These are phyloP conservation scores for Cystobasidium pallidum DNA, from an alignment of 1,284 basidiomycete species.

Conservation along the genomic window DNA sequence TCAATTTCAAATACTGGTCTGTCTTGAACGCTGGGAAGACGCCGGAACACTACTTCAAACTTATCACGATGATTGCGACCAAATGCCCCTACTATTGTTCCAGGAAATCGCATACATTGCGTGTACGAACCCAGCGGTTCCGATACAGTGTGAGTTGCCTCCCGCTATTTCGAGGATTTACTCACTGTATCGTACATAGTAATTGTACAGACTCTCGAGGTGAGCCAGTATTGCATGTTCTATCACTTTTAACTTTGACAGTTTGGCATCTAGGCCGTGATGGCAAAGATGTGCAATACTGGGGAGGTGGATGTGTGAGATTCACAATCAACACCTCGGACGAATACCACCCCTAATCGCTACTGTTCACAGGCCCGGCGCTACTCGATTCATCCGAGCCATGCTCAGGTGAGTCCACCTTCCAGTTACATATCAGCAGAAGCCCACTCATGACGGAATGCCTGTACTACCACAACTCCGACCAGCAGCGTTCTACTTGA, in stretches of 20 bases:
- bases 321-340: neutral
- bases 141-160: slow-evolving; percentile 9
- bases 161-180: neutral
- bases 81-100: neutral
- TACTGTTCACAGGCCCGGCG: neutral
- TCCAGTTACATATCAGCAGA: too few species aligned
- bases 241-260: too few species aligned
- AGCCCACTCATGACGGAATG: too few species aligned
- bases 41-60: neutral
- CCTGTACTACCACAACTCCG: too few species aligned
- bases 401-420: slow-evolving; percentile 17
- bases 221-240: too few species aligned
- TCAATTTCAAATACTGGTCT: neutral
- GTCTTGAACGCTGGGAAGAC: slow-evolving; percentile 7
- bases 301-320: slow-evolving; percentile 9
- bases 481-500: slow-evolving; percentile 2
- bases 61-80: neutral
- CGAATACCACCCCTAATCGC: neutral
- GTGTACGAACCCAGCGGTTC: neutral
- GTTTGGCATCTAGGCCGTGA: slow-evolving; percentile 2
- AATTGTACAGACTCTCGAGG: too few species aligned
- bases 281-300: neutral
- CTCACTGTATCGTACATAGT: slow-evolving; percentile 1
- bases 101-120: slow-evolving; percentile 6
- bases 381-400: slow-evolving; percentile 1